Evolutionary conservation across 371 early-diverging fungal genomes (phyloP), one percentile per base, ranked within the genome.

Genomic region (Mucor circinelloides): DNA sequence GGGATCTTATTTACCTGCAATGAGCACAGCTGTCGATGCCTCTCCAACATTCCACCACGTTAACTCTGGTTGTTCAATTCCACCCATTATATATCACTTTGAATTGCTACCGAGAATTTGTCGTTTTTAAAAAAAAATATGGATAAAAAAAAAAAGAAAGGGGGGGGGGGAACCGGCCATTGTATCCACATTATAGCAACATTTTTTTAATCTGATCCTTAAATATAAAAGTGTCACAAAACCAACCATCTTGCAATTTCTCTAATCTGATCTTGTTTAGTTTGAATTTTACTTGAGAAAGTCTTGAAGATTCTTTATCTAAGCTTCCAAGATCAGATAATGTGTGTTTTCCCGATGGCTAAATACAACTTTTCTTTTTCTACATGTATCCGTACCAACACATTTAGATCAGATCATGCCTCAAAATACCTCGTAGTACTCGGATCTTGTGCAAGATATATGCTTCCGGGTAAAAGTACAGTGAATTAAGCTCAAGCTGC

Each of bases 11-110:
- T 36, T 75, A 81, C 82, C 82, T 63, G 82, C 79, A 30, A 81
- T 42, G 3, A 81, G 27, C 9, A 81, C 68, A 66, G 77, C 77
- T 1, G 67, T 64, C 3, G 79, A 78, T 28, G 82, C 73, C 61
- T 75, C 75, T 6, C 60, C 42, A 3, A 81, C 82, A 72, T 81
- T 73, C 74, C 72, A 74, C 79, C 82, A 78, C 31, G 70, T 63
- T 36, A 81, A 70, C 8, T 60, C 64, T 5, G 71, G 54, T 56
- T 70, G 68, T 21, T 54, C 55, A 52, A 58, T 60, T 17, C 32
- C 38, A 28, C 50, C 50, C 63, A 54, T 63, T 58, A 28, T 44
- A 31, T 60, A 19, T 10, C 13, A 5, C 8, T n/a, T 25, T 32
- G 48, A 10, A 10, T 15, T 44, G 21, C 12, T 25, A 50, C 50